phyloP scores from a whole-genome alignment of 768 basidiomycete genomes.

The Leucosporidium yakuticum region DNA sequence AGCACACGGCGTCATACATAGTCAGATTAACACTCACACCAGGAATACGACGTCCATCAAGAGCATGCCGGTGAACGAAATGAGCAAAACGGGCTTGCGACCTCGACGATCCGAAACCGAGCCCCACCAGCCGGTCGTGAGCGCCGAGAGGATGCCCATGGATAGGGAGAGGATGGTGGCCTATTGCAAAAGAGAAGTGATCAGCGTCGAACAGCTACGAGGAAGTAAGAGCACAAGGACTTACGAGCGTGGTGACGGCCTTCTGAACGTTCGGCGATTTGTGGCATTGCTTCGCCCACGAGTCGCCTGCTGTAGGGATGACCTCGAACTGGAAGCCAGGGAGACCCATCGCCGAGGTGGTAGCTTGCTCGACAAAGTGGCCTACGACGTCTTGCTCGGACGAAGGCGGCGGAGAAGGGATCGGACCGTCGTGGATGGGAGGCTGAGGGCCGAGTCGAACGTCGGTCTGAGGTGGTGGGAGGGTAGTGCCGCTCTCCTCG shows the following conservation, averaged over 20 bases:
- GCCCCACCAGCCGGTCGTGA: constrained; percentile 48
- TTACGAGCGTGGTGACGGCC: constrained; percentile 7
- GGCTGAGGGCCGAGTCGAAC: background rate
- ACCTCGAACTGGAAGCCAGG: background rate
- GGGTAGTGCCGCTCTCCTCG: too few relatives aligned
- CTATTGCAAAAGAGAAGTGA: constrained; percentile 13
- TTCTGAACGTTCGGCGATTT: constrained; percentile 7
- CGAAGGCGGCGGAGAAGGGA: background rate
- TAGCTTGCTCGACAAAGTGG: background rate
- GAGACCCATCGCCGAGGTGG: too few relatives aligned
- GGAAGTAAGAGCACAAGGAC: background rate
- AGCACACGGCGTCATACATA: too few relatives aligned
- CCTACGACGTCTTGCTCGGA: background rate
- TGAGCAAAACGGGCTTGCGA: constrained; percentile 43
- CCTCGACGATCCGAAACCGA: constrained; percentile 42
- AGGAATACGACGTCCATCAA: constrained; percentile 37
- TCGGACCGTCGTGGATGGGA: background rate
- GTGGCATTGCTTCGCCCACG: constrained; percentile 21
- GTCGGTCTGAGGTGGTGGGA: background rate
- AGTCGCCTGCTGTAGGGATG: background rate
- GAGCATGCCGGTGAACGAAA: constrained; percentile 42
- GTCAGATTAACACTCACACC: background rate
- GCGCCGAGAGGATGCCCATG: constrained; percentile 43
- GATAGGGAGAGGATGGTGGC: constrained; percentile 39
- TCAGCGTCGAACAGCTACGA: background rate